phyloP scores from a whole-genome alignment of 2,329 filamentous ascomycete genomes.

The Colletotrichum spaethianum region DNA sequence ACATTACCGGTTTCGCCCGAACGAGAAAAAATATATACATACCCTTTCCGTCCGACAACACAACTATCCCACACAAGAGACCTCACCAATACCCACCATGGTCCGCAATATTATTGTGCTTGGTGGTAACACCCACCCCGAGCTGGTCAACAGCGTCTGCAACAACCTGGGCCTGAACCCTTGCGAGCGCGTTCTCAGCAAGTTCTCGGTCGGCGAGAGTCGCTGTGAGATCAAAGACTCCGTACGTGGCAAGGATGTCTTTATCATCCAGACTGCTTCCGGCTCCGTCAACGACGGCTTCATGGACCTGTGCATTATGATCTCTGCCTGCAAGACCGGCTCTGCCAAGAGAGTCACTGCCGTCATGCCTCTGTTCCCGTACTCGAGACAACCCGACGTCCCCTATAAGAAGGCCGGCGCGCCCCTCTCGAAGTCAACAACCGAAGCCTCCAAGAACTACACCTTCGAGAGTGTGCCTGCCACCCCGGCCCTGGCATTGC shows the following conservation, averaged over 20 bases:
- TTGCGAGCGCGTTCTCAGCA: slow-evolving; percentile 86
- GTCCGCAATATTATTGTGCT: slow-evolving; percentile 96
- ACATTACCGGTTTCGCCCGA: slow-evolving; percentile 35
- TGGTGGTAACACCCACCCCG: slow-evolving; percentile 92
- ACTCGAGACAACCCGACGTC: slow-evolving; percentile 95
- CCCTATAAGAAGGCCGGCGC: slow-evolving; percentile 97
- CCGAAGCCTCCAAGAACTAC: slow-evolving; percentile 69
- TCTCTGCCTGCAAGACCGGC: slow-evolving; percentile 96
- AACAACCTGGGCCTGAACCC: slow-evolving; percentile 89
- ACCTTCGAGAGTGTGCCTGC: slow-evolving; percentile 94
- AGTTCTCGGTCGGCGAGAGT: slow-evolving; percentile 96
- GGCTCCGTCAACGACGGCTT: slow-evolving; percentile 96
- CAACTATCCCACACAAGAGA: background rate
- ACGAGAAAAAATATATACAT: background rate
- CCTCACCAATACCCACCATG: slow-evolving; percentile 65
- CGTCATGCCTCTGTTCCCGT: slow-evolving; percentile 91
- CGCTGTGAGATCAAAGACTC: slow-evolving; percentile 97
- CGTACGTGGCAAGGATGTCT: slow-evolving; percentile 98
- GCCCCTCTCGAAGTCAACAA: slow-evolving; percentile 81
- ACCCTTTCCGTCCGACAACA: background rate
- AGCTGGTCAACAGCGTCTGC: slow-evolving; percentile 89
- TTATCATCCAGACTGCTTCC: slow-evolving; percentile 95
- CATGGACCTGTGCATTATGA: slow-evolving; percentile 97
- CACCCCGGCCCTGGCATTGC: slow-evolving; percentile 80
- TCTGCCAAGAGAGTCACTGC: slow-evolving; percentile 94